These are phyloP conservation scores for Nemophila menziesii DNA, from an alignment of 257 asterid species.

Conservation along the genomic window DNA sequence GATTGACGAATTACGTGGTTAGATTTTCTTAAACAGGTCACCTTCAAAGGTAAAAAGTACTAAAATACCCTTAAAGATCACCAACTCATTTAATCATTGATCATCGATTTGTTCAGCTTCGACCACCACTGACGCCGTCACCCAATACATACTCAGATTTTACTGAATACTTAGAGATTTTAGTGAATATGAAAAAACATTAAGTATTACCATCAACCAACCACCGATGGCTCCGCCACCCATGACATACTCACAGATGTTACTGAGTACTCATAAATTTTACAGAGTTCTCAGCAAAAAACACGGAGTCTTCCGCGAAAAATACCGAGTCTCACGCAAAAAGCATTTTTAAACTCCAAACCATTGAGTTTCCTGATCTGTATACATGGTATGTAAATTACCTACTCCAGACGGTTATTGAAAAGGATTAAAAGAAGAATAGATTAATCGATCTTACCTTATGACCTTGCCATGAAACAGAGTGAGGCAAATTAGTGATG, in stretches of 20 bases:
- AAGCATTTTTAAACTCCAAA: conserved; percentile 87
- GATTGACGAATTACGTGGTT: no score
- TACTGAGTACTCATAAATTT: neutral
- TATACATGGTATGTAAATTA: conserved; percentile 2
- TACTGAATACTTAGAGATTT: conserved; percentile 57
- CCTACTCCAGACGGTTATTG: conserved; percentile 3
- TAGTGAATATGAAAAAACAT: conserved; percentile 58
- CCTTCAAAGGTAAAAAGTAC: no score
- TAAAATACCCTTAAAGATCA: no score
- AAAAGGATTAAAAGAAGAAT: no score
- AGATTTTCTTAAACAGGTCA: no score
- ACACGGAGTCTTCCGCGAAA: neutral
- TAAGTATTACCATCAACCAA: conserved; percentile 57
- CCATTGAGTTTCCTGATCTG: conserved; percentile 91
- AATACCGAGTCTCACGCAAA: conserved; percentile 59
- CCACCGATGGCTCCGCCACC: conserved; percentile 94
- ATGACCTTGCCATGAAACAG: conserved; percentile 99
- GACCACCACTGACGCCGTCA: conserved; percentile 70
- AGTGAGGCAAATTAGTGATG: conserved; percentile 72
- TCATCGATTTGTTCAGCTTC: no score
- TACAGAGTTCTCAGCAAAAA: neutral
- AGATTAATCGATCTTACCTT: conserved; percentile 36
- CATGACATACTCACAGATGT: conserved; percentile 19
- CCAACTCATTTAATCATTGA: no score
- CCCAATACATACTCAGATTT: conserved; percentile 52